Evolutionary conservation across 2,329 filamentous ascomycete species (phyloP).

Genomic region (Neonectria sp.): DNA sequence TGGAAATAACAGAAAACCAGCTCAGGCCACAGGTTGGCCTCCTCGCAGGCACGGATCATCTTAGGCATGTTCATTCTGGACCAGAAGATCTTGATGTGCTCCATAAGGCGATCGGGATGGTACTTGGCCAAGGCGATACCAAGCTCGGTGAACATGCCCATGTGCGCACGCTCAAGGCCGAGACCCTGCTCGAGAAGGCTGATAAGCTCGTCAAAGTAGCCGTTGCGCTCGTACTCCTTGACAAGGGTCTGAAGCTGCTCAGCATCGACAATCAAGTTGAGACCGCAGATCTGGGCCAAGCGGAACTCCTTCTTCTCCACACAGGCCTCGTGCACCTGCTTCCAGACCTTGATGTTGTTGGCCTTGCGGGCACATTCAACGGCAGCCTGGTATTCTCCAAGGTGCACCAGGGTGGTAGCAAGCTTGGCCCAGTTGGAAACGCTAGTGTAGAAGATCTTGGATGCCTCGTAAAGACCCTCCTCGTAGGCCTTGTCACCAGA

Average conservation of each 20-base stretch:
- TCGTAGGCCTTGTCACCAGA: constrained; percentile 98
- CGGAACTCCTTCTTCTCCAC: constrained; percentile 99
- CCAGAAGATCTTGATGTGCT: constrained; percentile 99
- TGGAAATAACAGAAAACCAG: constrained; percentile 98
- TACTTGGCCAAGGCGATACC: constrained; percentile 95
- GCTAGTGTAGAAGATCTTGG: constrained; percentile 98
- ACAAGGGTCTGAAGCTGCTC: constrained; percentile 95
- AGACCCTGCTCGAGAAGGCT: constrained; percentile 93
- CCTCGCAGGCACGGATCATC: constrained; percentile 93
- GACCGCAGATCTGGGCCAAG: constrained; percentile 97
- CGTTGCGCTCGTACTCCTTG: constrained; percentile 96
- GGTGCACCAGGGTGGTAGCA: constrained; percentile 96
- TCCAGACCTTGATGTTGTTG: constrained; percentile 99
- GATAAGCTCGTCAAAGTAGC: constrained; percentile 99
- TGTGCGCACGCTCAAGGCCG: constrained; percentile 91
- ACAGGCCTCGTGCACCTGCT: constrained; percentile 96
- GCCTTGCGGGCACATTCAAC: constrained; percentile 98
- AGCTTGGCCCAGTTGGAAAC: constrained; percentile 99
- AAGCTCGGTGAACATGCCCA: constrained; percentile 97
- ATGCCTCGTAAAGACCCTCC: constrained; percentile 94
- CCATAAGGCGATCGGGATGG: constrained; percentile 96
- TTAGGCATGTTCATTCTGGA: constrained; percentile 97
- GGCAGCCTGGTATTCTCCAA: constrained; percentile 96
- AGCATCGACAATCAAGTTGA: constrained; percentile 97
- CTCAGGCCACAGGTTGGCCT: constrained; percentile 97